Evolutionary conservation across 495 filamentous ascomycete genomes (phyloP), one percentile per base, ranked within the genome.

Genomic region (Bombardia bombarda): DNA sequence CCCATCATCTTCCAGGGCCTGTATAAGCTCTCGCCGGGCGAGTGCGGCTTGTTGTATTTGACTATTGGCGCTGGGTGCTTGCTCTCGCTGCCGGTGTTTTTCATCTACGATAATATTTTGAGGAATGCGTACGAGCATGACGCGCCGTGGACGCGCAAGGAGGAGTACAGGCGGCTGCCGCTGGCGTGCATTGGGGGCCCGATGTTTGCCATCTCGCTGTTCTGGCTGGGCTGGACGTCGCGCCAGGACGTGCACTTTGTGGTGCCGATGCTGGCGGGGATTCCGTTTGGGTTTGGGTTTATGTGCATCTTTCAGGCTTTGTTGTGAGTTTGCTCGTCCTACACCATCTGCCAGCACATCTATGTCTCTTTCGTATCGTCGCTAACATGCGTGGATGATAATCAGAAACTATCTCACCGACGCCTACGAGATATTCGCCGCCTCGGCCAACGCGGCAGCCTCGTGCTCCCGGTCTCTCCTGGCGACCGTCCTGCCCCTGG

Each of bases 161-260:
- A 84, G 26, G 84, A 88, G 53, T 73, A 66, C 49, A 69, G 77
- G 21, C 75, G 84, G 6, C 70, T 88, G 3, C 83, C 83, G 0
- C 55, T 86, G 3, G 79, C 78, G n/a, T 82, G 75, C 49, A 41
- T 85, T 5, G 79, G 77, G 1, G 83, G 82, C 0, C 78, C 81
- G 0, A 62, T 79, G 14, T 76, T 85, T 38, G 72, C 71, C 2
- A 56, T 79, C 26, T 68, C 66, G 16, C 62, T 85, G 31, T 88
- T 88, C 64, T 90, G 84, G 85, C 67, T 83, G 12, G 84, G 75
- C 16, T 87, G 79, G 79, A 74, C 80, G 3, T 75, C 82, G 1
- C 64, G 65, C 3, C 35, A 61, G 3, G 60, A 51, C 16, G 66
- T 86, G 8, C 72, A 75, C 44, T 86, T 78, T 67, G 69, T 77